Evolutionary conservation across 805 yeast species (phyloP), one percentile per base, ranked within the genome.

Genomic region (Kodamaea neixiangensis): DNA sequence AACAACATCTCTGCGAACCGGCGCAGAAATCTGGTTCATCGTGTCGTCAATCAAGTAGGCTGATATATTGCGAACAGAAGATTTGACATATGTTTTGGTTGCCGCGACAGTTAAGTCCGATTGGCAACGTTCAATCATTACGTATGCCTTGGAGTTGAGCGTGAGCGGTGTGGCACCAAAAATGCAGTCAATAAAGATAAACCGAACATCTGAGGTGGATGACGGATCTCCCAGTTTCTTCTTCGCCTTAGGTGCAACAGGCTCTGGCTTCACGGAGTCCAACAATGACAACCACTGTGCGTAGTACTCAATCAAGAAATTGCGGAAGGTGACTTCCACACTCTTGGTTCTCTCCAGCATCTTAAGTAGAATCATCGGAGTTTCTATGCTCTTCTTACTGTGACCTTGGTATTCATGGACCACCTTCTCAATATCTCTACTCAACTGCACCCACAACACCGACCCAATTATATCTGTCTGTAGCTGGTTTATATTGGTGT

Each of bases 11-110:
- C 43, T 18, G 44, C 15, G 22, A 11, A 47, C 5, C 41, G 41
- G 41, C 41, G 41, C 41, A 61, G 15, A 41, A 58, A 53, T 13
- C 19, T 44, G 34, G 46, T 7, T 54, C n/a, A 21, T 39, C 3
- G 54, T 42, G 51, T 89, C 94, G 67, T 90, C 97, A 44, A 87
- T 82, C 31, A 90, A 63, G 9, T 85, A 65, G 3, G 87, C 46
- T 0, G 78, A 66, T 0, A 83, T 62, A 4, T 78, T 73, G 42
- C 85, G 73, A 6, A 86, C 62, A 0, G 84, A 76, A 10, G 79
- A 60, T 49, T 76, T 79, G 4, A 76, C 52, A 50, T 62, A 65
- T 11, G 65, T 62, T 38, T 65, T 73, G 19, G 63, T 58, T 2
- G 53, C 57, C 9, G 62, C 73, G 14, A 76, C 53, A 1, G 71